These are phyloP conservation scores for Alternaria ventricosa DNA, from an alignment of 2,329 filamentous ascomycete species.

Conservation along the genomic window DNA sequence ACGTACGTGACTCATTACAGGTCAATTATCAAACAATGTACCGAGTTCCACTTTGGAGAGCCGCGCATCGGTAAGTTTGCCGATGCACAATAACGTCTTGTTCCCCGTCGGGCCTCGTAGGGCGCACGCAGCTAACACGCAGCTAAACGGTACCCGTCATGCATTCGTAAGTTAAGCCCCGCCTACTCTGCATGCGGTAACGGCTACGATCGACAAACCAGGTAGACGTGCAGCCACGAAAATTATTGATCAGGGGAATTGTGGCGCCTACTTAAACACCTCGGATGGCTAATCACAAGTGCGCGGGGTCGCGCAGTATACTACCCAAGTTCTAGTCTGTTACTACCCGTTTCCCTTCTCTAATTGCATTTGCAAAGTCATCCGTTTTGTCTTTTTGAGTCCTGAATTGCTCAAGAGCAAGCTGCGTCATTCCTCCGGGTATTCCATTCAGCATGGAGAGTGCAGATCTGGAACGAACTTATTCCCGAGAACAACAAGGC, in stretches of 20 bases:
- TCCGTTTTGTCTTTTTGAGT: background rate
- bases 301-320: slow-evolving; percentile 5
- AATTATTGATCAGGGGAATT: background rate
- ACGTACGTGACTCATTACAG: background rate
- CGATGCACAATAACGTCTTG: background rate
- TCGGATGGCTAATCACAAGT: slow-evolving; percentile 17
- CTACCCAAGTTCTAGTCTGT: background rate
- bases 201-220: slow-evolving; percentile 15
- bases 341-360: slow-evolving; percentile 1
- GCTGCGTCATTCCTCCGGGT: slow-evolving; percentile 9
- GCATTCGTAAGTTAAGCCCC: slow-evolving; percentile 15
- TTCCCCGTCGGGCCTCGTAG: background rate
- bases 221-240: slow-evolving; percentile 10
- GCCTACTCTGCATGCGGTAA: slow-evolving; percentile 13
- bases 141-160: slow-evolving; percentile 14
- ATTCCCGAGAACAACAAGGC: slow-evolving; percentile 43
- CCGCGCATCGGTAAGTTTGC: background rate
- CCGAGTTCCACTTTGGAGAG: background rate
- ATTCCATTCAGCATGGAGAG: slow-evolving; percentile 20
- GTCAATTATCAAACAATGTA: background rate
- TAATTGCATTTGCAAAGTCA: background rate
- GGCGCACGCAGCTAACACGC: slow-evolving; percentile 1
- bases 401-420: slow-evolving; percentile 3
- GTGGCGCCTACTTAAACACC: slow-evolving; percentile 4
- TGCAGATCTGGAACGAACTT: slow-evolving; percentile 42